Evolutionary conservation across 1,284 basidiomycete genomes (phyloP), one percentile per base, ranked within the genome.

Genomic region (Veloboletus limbatus): DNA sequence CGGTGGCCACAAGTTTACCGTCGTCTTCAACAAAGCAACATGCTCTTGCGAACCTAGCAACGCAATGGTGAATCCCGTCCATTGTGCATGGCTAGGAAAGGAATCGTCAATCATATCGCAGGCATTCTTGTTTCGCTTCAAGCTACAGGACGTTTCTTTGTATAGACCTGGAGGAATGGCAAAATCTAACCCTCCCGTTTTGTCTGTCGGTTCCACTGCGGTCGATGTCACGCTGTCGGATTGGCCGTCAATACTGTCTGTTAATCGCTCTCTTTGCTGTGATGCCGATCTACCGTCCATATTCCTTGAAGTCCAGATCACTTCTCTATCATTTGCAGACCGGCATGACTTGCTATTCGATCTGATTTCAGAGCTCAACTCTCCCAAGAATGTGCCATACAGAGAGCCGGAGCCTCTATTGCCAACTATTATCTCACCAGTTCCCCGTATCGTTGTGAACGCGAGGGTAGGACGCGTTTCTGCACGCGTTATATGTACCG

Each of bases 271-370:
- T 39, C 30, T 82, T 40, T 54, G 58, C n/a, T 78, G 76, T 25
- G 81, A 85, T 56, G 76, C 79, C 4, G 82, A 82, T 57, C 71
- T 75, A 6, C 73, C 85, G 8, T 69, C 82, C 11, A 43, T 85
- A 17, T 75, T 75, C n/a, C 57, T 81, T 17, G 70, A 74, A 21
- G 45, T 76, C 24, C 69, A 65, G n/a, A 45, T 86, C 3, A 69
- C 69, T 8, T 66, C 67, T 6, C 49, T 86, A 6, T 68, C 77
- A 32, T 48, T 82, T 11, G 73, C 72, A 14, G 81, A 82, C 43
- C 72, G 69, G 6, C 55, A 80, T 34, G 78, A 81, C 42, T 68
- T 73, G 42, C 49, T 88, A 8, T 66, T 72, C 24, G 61, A 67
- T 24, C 52, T 79, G 8, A 13, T 53, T 16, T 49, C 45, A 28